Conservation (phyloP, 192 early-diverging fungal species). For the Podila verticillata region DNA sequence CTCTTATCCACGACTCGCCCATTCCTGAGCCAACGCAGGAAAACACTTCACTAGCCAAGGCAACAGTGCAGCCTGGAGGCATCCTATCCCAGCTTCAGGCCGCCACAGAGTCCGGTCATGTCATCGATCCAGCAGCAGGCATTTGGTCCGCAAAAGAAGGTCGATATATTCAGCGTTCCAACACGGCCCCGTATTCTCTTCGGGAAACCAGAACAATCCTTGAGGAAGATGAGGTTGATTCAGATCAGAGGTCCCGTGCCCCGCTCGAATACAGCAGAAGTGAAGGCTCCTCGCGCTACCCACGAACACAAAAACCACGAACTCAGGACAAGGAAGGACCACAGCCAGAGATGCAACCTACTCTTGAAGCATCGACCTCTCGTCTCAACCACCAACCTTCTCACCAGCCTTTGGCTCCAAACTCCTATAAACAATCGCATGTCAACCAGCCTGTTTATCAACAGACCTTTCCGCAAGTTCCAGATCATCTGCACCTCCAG, state of each 20-base stretch:
- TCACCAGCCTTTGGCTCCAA: background rate
- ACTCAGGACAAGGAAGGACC: conserved; percentile 8
- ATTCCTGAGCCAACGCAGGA: conserved; percentile 29
- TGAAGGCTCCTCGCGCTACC: conserved; percentile 12
- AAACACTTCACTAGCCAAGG: conserved; percentile 31
- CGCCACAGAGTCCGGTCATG: conserved; percentile 30
- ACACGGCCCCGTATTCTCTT: conserved; percentile 24
- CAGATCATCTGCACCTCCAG: background rate
- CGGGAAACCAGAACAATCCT: conserved; percentile 20
- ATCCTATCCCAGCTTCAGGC: conserved; percentile 36
- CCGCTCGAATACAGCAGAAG: conserved; percentile 35
- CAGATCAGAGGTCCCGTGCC: background rate
- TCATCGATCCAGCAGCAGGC: conserved; percentile 19
- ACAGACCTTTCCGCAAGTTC: background rate
- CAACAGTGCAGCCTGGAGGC: conserved; percentile 30
- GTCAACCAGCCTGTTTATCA: conserved; percentile 8
- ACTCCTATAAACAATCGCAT: background rate
- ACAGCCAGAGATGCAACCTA: background rate
- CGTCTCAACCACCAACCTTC: background rate
- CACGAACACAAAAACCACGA: conserved; percentile 18
- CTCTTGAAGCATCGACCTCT: background rate
- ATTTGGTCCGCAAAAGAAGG: conserved; percentile 37
- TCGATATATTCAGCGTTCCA: conserved; percentile 33
- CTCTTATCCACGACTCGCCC: background rate
- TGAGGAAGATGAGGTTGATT: conserved; percentile 21